Conservation (phyloP, 768 basidiomycete genomes). For the Lentinula guzmanii region DNA sequence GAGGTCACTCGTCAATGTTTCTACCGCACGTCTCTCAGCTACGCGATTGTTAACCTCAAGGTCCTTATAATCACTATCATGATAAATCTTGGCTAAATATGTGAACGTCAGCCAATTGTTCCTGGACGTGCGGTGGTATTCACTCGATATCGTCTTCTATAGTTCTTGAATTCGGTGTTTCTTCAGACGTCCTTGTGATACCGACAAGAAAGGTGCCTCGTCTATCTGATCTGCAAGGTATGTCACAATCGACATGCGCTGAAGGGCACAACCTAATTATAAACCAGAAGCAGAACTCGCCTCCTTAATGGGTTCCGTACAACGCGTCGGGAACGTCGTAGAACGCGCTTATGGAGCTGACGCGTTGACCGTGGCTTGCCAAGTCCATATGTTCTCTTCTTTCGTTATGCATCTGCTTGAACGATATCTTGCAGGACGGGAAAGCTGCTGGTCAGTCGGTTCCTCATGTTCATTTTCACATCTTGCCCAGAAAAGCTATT, state of each 20-base stretch:
- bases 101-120: conserved; percentile 57
- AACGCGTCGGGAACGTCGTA: conserved; percentile 71
- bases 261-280: neutral
- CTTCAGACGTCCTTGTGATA: conserved; percentile 56
- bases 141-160: neutral
- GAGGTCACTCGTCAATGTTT: conserved; percentile 77
- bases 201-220: conserved; percentile 52
- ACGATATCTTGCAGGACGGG: conserved; percentile 56
- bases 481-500: conserved; percentile 73
- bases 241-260: neutral
- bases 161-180: neutral
- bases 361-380: conserved; percentile 82
- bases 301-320: conserved; percentile 76
- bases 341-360: conserved; percentile 81
- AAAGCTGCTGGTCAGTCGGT: conserved; percentile 76
- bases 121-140: conserved; percentile 73
- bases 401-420: neutral
- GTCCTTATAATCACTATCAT: neutral
- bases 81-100: neutral
- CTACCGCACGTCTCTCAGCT: conserved; percentile 61
- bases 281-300: conserved; percentile 55
- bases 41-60: conserved; percentile 91
- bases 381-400: conserved; percentile 40
- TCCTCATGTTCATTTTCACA: conserved; percentile 96
- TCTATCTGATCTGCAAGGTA: conserved; percentile 49